Percentiles rank a stretch among this genome's conserved stretches.
phyloP scores from a whole-genome alignment of 169 alveolate genomes.

The Besnoitia besnoiti region DNA sequence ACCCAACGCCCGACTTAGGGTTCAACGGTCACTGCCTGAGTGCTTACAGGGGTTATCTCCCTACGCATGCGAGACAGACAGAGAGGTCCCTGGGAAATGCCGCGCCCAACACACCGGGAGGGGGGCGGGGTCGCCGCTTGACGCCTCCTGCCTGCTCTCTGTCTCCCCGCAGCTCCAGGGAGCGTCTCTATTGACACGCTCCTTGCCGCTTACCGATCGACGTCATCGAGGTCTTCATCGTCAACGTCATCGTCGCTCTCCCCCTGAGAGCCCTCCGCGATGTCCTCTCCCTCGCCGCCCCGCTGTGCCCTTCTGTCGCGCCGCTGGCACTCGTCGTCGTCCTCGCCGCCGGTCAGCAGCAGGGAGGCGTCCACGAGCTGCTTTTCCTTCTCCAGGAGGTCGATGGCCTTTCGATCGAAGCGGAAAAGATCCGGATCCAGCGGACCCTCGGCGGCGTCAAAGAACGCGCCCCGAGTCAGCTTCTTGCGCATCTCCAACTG shows the following conservation, averaged over 20 bases:
- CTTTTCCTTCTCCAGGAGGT: neutral
- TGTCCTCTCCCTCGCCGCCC: neutral
- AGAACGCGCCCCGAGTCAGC: constrained; percentile 30
- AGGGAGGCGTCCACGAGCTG: neutral
- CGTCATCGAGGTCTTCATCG: constrained; percentile 9
- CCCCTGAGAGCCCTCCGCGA: neutral
- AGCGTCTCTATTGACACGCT: too few species aligned
- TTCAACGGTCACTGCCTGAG: too few species aligned
- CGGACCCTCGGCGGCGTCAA: constrained; percentile 17
- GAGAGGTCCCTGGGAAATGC: too few species aligned
- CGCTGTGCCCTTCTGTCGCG: neutral
- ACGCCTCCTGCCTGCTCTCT: too few species aligned
- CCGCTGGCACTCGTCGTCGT: neutral
- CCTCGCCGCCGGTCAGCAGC: constrained; percentile 27
- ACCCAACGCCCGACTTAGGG: too few species aligned
- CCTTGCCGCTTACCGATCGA: neutral
- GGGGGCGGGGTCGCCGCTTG: too few species aligned
- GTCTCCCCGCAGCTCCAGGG: too few species aligned
- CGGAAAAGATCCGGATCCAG: constrained; percentile 47
- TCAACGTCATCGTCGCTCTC: constrained; percentile 17
- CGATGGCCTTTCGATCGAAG: neutral
- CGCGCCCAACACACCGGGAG: too few species aligned
- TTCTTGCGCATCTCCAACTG: constrained; percentile 23
- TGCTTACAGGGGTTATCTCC: too few species aligned
- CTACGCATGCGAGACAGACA: too few species aligned